phyloP scores from a whole-genome alignment of 2,329 filamentous ascomycete genomes.

The Aspergillus uvarum region DNA sequence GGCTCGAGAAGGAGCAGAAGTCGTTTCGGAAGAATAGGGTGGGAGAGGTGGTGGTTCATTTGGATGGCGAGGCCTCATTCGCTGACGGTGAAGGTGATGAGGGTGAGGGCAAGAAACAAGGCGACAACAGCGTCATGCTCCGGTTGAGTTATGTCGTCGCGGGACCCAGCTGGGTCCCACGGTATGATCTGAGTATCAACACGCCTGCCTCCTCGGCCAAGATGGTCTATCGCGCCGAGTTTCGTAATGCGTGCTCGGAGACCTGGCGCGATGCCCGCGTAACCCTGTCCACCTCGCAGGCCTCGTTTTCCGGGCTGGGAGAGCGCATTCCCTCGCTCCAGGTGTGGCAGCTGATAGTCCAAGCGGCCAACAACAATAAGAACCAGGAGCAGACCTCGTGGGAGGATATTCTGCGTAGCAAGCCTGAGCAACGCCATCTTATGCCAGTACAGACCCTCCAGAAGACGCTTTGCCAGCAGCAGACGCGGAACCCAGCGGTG shows the following conservation, averaged over 20 bases:
- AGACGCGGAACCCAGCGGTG: no score
- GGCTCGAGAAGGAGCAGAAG: slow-evolving; percentile 32
- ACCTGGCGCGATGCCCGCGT: slow-evolving; percentile 62
- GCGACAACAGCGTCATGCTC: slow-evolving; percentile 33
- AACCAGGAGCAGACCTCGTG: slow-evolving; percentile 18
- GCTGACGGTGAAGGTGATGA: neutral
- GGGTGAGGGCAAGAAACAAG: slow-evolving; percentile 16
- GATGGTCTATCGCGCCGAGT: slow-evolving; percentile 62
- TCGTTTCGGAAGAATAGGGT: slow-evolving; percentile 38
- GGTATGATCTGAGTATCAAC: slow-evolving; percentile 62
- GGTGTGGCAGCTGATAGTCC: slow-evolving; percentile 59
- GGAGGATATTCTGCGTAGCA: slow-evolving; percentile 19
- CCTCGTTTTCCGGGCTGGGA: slow-evolving; percentile 56
- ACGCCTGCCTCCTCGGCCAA: slow-evolving; percentile 54
- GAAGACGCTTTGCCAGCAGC: neutral
- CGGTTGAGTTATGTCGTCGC: slow-evolving; percentile 61
- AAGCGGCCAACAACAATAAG: slow-evolving; percentile 2
- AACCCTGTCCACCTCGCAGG: slow-evolving; percentile 63
- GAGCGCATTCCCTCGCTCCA: slow-evolving; percentile 56
- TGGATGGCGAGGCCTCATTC: slow-evolving; percentile 29
- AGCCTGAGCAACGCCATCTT: slow-evolving; percentile 4
- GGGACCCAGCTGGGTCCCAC: slow-evolving; percentile 59
- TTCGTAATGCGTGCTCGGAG: slow-evolving; percentile 63
- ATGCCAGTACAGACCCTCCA: neutral
- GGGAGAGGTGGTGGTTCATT: slow-evolving; percentile 36